phyloP scores from a whole-genome alignment of 257 asterid species.

The Leptodermis oblonga region DNA sequence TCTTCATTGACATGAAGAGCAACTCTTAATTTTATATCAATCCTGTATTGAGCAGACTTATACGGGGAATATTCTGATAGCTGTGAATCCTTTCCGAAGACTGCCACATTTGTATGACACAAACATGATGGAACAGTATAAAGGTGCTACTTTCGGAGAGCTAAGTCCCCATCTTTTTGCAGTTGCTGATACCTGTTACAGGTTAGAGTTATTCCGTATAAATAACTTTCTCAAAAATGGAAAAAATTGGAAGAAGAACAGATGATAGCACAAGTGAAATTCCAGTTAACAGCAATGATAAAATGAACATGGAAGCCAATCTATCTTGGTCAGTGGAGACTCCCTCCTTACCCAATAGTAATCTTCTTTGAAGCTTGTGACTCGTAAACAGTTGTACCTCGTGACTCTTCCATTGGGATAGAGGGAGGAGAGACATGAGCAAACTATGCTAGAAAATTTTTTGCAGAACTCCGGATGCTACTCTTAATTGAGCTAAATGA shows the following conservation, averaged over 20 bases:
- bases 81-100: constrained; percentile 89
- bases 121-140: constrained; percentile 94
- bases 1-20: constrained; percentile 15
- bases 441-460: neutral
- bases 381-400: no score
- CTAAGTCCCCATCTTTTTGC: constrained; percentile 97
- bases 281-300: constrained; percentile 57
- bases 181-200: constrained; percentile 86
- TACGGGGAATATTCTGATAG: constrained; percentile 92
- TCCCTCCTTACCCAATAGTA: no score
- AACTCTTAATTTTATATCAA: constrained; percentile 12
- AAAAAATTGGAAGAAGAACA: neutral
- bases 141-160: constrained; percentile 94
- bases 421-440: neutral
- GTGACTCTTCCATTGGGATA: no score
- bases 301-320: constrained; percentile 88
- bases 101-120: constrained; percentile 86
- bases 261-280: constrained; percentile 13
- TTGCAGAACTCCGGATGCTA: neutral
- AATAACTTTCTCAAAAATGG: constrained; percentile 1
- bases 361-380: no score
- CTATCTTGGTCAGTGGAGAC: constrained; percentile 90
- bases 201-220: constrained; percentile 35
- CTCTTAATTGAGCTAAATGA: no score
- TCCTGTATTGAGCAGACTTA: constrained; percentile 64